Conservation (phyloP, 1,139 yeast species). For the Maudiozyma humilis region DNA sequence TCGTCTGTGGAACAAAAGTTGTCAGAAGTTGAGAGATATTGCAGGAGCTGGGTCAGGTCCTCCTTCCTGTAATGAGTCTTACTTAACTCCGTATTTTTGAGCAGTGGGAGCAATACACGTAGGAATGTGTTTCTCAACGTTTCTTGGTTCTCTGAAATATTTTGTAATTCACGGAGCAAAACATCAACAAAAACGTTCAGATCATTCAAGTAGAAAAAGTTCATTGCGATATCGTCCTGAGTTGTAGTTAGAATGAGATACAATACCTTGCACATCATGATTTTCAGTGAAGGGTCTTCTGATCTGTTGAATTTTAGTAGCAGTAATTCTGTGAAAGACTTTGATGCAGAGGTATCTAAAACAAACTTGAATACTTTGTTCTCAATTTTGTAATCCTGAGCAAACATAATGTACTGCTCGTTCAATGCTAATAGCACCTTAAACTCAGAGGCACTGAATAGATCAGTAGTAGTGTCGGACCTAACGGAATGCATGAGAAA, state of each 20-base stretch:
- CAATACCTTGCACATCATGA: constrained; percentile 69
- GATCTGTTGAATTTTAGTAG: constrained; percentile 61
- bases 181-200: constrained; percentile 81
- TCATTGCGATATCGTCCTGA: constrained; percentile 47
- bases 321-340: constrained; percentile 46
- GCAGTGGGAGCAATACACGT: constrained; percentile 64
- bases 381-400: constrained; percentile 35
- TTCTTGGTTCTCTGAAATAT: constrained; percentile 55
- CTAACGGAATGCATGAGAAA: constrained; percentile 37
- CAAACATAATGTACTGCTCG: constrained; percentile 73
- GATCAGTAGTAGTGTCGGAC: constrained; percentile 47
- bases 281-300: constrained; percentile 64
- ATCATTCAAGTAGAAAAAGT: constrained; percentile 71
- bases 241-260: constrained; percentile 69
- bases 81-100: constrained; percentile 58
- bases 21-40: constrained; percentile 36
- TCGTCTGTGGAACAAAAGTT: constrained; percentile 27
- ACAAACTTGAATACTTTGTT: constrained; percentile 46
- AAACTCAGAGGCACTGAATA: constrained; percentile 63
- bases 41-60: constrained; percentile 46
- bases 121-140: constrained; percentile 65
- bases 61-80: constrained; percentile 49
- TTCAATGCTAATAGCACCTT: constrained; percentile 66
- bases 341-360: constrained; percentile 34
- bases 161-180: constrained; percentile 66